phyloP scores from a whole-genome alignment of 371 early-diverging fungal genomes.

The Mucor circinelloides region DNA sequence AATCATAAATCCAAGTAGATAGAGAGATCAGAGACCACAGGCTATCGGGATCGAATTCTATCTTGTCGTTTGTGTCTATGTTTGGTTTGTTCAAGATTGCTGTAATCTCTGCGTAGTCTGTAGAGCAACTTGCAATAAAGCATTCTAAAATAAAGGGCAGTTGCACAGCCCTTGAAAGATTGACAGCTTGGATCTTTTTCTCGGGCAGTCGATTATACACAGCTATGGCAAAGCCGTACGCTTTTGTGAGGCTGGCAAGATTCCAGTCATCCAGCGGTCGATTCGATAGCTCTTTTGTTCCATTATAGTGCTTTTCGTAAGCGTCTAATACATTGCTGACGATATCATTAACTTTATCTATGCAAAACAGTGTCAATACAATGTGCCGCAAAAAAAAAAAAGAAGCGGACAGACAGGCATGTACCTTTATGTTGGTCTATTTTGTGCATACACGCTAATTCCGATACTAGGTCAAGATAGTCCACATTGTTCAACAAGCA shows the following conservation, averaged over 20 bases:
- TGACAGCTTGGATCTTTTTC: conserved; percentile 29
- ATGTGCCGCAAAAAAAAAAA: neutral
- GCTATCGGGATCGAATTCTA: conserved; percentile 35
- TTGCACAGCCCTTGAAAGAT: conserved; percentile 42
- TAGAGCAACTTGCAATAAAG: conserved; percentile 40
- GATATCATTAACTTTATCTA: conserved; percentile 26
- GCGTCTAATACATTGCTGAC: conserved; percentile 19
- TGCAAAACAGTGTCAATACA: neutral
- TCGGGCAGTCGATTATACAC: conserved; percentile 25
- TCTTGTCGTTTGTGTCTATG: neutral
- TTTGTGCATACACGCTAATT: conserved; percentile 28
- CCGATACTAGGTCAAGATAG: conserved; percentile 41
- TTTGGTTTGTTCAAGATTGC: conserved; percentile 18
- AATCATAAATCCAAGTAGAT: conserved; percentile 40
- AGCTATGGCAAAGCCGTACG: conserved; percentile 40
- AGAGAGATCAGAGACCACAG: conserved; percentile 46
- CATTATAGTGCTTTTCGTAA: conserved; percentile 23
- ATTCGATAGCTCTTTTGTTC: neutral
- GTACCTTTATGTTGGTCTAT: conserved; percentile 21
- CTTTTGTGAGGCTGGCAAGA: conserved; percentile 29
- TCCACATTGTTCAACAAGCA: conserved; percentile 41
- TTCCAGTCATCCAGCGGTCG: conserved; percentile 28
- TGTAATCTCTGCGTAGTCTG: conserved; percentile 20
- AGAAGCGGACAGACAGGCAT: too few species aligned
- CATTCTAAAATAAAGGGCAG: conserved; percentile 45